These are phyloP conservation scores for Ormosia semicastrata DNA, from an alignment of 306 rosid genomes.

Conservation along the genomic window DNA sequence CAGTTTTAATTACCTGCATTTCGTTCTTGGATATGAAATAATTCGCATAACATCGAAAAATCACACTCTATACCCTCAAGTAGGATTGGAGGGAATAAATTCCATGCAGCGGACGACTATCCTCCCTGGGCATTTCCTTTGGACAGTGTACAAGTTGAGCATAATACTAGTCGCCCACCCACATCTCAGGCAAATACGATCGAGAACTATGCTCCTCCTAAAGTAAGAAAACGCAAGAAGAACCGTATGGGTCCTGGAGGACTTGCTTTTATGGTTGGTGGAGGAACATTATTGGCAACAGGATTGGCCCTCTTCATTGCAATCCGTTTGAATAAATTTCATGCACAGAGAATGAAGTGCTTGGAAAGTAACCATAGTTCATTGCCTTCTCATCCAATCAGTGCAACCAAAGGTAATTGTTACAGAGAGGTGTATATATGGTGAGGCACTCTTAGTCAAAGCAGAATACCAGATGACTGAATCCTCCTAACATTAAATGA, in stretches of 20 bases:
- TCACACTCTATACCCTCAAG: conserved; percentile 6
- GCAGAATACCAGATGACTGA: background rate
- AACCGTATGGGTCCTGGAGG: conserved; percentile 66
- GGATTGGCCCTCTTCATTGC: conserved; percentile 58
- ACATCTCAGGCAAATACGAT: conserved; percentile 71
- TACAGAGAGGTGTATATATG: background rate
- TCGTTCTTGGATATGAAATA: background rate
- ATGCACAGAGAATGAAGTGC: conserved; percentile 28
- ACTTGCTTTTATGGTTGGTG: conserved; percentile 72
- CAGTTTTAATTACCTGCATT: conserved; percentile 4
- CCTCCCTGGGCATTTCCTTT: conserved; percentile 85
- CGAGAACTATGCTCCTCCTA: conserved; percentile 51
- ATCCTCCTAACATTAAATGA: background rate
- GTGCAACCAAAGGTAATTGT: conserved; percentile 50
- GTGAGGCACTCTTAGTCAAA: background rate
- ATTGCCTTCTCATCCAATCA: conserved; percentile 43
- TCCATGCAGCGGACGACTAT: conserved; percentile 53
- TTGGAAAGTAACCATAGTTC: conserved; percentile 40
- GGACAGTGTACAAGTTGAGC: conserved; percentile 45
- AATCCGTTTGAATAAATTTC: conserved; percentile 44
- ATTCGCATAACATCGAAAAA: conserved; percentile 2
- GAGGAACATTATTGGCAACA: conserved; percentile 61
- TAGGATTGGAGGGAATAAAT: conserved; percentile 85
- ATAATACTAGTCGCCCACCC: conserved; percentile 62
- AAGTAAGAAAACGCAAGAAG: conserved; percentile 45